Evolutionary conservation across 768 basidiomycete genomes (phyloP), one percentile per base, ranked within the genome.

Genomic region (Kwoniella shandongensis): DNA sequence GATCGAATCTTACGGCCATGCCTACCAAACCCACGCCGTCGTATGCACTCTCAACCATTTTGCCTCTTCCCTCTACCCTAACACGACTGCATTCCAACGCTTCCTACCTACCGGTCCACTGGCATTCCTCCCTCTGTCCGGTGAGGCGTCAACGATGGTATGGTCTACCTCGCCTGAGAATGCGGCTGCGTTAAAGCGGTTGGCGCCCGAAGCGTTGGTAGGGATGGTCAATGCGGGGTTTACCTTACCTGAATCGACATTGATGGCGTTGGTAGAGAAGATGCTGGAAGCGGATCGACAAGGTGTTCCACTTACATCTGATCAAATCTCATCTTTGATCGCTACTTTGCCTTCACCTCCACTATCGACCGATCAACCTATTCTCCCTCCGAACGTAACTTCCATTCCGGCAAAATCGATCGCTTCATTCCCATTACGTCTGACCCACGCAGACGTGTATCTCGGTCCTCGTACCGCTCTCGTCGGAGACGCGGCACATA

Each of bases 41-140:
- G 96, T 99, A 32, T 89, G 89, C 3, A 96, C 91, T 0, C 81
- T 99, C 65, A 75, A 80, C 42, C 89, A 98, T 73, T 77, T 81
- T 17, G 83, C 89, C 1, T 82, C 86, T 20, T 42, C 61, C 12
- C 50, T 70, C 8, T 76, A 74, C 59, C 49, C 68, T 5, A 90
- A 89, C 67, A 85, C 83, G 5, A 89, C 86, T 0, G 93, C 91
- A 0, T 98, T 88, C 77, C 96, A 98, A 75, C 82, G 93, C 20
- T 97, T 97, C 80, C 83, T 98, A 18, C 88, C 92, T 1, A 91
- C 91, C 4, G 94, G 96, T 0, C 94, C 94, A 2, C 87, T 98
- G 40, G 93, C 93, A 0, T 98, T 96, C 79, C 82, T 98, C 20
- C 96, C 94, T 0, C 82, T 97, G 40, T 87, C 87, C 1, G 78